Evolutionary conservation across 306 rosid species (phyloP).

Genomic region (Macrotyloma uniflorum): DNA sequence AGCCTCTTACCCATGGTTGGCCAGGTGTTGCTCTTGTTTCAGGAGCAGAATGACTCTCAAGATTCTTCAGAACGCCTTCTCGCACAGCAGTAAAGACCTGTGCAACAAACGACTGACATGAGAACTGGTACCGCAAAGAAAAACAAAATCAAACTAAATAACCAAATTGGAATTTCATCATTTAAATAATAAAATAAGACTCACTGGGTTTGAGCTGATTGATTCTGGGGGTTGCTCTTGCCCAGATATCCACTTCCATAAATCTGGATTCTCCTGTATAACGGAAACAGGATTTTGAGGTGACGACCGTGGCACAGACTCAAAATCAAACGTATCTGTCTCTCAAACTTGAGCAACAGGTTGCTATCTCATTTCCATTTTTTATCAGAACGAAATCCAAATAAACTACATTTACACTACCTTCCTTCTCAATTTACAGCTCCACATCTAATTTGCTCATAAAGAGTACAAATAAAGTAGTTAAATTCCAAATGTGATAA

Average conservation of each 20-base stretch:
- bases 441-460: slow-evolving; percentile 2
- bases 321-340: neutral
- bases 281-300: slow-evolving; percentile 27
- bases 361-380: slow-evolving; percentile 6
- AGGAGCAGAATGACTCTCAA: slow-evolving; percentile 64
- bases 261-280: slow-evolving; percentile 86
- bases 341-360: neutral
- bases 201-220: slow-evolving; percentile 69
- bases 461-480: neutral
- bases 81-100: slow-evolving; percentile 76
- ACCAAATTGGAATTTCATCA: slow-evolving; percentile 3
- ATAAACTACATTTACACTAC: neutral
- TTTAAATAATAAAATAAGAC: slow-evolving; percentile 41
- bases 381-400: slow-evolving; percentile 21
- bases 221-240: slow-evolving; percentile 84
- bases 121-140: slow-evolving; percentile 25
- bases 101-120: slow-evolving; percentile 30
- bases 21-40: slow-evolving; percentile 83
- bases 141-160: slow-evolving; percentile 6
- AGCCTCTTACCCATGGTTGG: slow-evolving; percentile 90
- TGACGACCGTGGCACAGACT: neutral
- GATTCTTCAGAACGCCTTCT: slow-evolving; percentile 60
- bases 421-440: slow-evolving; percentile 12
- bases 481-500: neutral
- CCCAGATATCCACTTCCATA: slow-evolving; percentile 90